Evolutionary conservation across 768 basidiomycete genomes (phyloP), one percentile per base, ranked within the genome.

Genomic region (Baorangia bicolor): DNA sequence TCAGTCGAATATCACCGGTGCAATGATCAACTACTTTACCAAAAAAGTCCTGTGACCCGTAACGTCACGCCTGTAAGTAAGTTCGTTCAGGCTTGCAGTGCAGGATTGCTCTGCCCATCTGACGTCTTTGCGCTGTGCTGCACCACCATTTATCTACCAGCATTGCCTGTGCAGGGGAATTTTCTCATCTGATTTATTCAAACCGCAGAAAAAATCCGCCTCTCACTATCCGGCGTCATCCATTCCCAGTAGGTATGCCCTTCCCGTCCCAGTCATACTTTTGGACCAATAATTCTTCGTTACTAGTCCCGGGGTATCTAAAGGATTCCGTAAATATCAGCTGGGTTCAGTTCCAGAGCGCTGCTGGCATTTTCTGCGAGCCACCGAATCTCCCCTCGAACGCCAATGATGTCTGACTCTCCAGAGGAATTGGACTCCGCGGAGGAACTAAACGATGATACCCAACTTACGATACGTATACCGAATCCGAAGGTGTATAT

Each of bases 401-500:
- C 55, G n/a, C 41, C 55, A 51, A 49, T 57, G 31, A 73, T 71
- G 72, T 73, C 77, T 39, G 67, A 72, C 50, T 73, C 73, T 35
- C 69, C 64, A 46, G 72, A 77, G 33, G 76, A 73, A 63, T 58
- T 68, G 61, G 74, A 75, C 59, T 72, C 73, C 31, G 63, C 68
- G 27, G 75, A 71, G 56, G 77, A 77, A 53, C 60, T 66, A 53
- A 71, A 72, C 54, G 81, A 79, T 68, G 81, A 82, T 65, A 74
- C 74, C 46, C 81, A 80, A 57, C 75, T 86, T 61, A 85, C 79
- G 44, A 85, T 87, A 63, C 77, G 81, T 55, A 87, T 87, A 60
- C 85, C 86, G 3, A 86, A 85, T 63, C 81, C 83, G 34, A 84
- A 82, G 73, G 76, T 82, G 49, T 86, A 81, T 69, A 80, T 83